Base-by-base conservation (phyloP, 1,139 yeast genomes). In the Blastobotrys apis region DNA sequence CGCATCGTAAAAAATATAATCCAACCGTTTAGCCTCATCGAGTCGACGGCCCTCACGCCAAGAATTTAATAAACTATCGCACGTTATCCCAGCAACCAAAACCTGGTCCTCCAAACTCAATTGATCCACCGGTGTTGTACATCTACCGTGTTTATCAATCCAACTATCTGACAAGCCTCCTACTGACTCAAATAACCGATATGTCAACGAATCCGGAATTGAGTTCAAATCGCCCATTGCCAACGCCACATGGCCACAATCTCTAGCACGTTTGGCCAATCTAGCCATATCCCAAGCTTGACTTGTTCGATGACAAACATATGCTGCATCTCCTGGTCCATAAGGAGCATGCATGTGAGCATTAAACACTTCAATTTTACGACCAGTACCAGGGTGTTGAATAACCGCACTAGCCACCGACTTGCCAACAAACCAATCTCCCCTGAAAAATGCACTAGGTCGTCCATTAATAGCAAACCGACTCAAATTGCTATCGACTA, bases 261-360 rank as follows among this genome's bases (percentile, higher is more conserved):
- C 72, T 40, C 73, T 72, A 39, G 92, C 74, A 41, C 81, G 64
- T 26, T 73, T 72, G 1, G 85, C 80, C 41, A 88, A 51, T 45
- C 79, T 76, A 20, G 92, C 74, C 60, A 94, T 78, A 62, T 90
- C 97, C 97, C 97, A 92, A 0, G 97, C 97, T 64, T 92, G 99
- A 49, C 94, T 79, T 0, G 96, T 82, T 44, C 98, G 71, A 61
- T 92, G 97, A 54, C 96, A 85, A 3, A 81, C 71, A 61, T 94
- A 92, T 4, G 94, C 84, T 4, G 94, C 94, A 64, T 87, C 96
- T 0, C 97, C 97, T 0, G 70, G 67, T 0, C 94, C 78, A 60
- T 92, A 92, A 0, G 99, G 98, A 1, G 99, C 98, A 66, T 92
- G 99, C 92, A 94, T 83, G 61, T 92, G 99, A 15, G 95, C 82